A percentile compares a stretch with the other conserved stretches of the same genome.
Conservation (phyloP, 352 stramenopile species). For the Thraustochytrium sp. region DNA sequence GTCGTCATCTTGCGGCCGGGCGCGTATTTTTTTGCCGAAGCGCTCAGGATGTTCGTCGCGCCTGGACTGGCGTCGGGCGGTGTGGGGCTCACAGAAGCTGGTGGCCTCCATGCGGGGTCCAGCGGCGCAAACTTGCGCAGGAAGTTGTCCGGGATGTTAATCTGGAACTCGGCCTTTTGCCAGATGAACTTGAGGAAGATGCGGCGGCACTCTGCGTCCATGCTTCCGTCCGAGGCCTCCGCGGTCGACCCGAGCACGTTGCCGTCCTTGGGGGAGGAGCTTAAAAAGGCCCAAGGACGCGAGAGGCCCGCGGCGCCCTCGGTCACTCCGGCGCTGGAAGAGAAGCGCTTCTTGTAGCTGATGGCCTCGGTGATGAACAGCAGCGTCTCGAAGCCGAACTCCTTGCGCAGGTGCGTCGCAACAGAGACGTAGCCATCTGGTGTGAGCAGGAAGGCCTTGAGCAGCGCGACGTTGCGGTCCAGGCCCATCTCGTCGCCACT, state of each 20-base stretch:
- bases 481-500: not conserved
- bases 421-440: not conserved
- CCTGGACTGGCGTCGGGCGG: no score
- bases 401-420: not conserved
- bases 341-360: not conserved
- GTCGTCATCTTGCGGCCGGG: no score
- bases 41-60: not conserved
- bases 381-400: not conserved
- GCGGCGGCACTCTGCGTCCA: not conserved
- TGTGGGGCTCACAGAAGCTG: no score
- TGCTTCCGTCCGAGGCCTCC: no score
- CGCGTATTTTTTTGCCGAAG: not conserved
- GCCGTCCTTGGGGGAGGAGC: no score
- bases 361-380: not conserved
- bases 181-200: constrained; percentile 17
- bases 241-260: no score
- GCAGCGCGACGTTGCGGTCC: not conserved
- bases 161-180: not conserved
- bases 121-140: not conserved
- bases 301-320: no score
- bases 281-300: no score
- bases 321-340: no score
- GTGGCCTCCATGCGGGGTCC: no score
- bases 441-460: not conserved
- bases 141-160: not conserved